Percentiles rank a stretch among this genome's conserved stretches.
phyloP scores from a whole-genome alignment of 2,329 filamentous ascomycete genomes.

The Gliomastix tumulicola region DNA sequence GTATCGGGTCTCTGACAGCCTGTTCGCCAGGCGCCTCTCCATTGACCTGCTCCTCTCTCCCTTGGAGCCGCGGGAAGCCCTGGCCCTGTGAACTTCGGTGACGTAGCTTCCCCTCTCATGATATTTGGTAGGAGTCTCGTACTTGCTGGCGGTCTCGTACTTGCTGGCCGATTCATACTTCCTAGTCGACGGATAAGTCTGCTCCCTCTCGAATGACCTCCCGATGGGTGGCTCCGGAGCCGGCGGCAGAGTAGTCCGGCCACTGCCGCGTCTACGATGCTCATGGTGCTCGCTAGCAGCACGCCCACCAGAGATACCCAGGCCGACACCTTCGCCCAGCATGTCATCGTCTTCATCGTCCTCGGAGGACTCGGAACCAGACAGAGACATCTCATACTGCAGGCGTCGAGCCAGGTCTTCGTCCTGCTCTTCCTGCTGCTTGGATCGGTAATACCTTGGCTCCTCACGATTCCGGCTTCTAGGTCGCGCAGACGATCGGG shows the following conservation, averaged over 20 bases:
- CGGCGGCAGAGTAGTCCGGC: no score
- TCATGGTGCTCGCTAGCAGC: constrained; percentile 50
- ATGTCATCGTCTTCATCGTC: constrained; percentile 32
- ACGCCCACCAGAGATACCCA: constrained; percentile 29
- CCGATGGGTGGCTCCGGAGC: no score
- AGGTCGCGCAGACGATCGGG: no score
- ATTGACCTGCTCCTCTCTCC: no score
- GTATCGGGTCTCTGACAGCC: constrained; percentile 32
- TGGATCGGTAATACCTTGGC: no score
- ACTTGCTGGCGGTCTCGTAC: no score
- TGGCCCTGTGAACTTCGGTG: constrained; percentile 31
- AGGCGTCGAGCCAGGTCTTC: constrained; percentile 29
- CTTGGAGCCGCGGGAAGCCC: constrained; percentile 29
- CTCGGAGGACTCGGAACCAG: constrained; percentile 19
- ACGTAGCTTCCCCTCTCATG: constrained; percentile 32
- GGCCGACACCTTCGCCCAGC: constrained; percentile 23
- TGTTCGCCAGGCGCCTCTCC: constrained; percentile 42
- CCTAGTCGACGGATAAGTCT: no score
- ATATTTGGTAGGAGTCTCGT: no score
- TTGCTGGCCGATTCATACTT: no score
- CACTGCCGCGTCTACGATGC: constrained; percentile 38
- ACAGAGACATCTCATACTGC: constrained; percentile 17
- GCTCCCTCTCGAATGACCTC: no score
- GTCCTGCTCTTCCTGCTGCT: constrained; percentile 40
- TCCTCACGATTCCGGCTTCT: no score